Conservation (phyloP, 2,329 filamentous ascomycete genomes). For the Talaromyces rugulosus region DNA sequence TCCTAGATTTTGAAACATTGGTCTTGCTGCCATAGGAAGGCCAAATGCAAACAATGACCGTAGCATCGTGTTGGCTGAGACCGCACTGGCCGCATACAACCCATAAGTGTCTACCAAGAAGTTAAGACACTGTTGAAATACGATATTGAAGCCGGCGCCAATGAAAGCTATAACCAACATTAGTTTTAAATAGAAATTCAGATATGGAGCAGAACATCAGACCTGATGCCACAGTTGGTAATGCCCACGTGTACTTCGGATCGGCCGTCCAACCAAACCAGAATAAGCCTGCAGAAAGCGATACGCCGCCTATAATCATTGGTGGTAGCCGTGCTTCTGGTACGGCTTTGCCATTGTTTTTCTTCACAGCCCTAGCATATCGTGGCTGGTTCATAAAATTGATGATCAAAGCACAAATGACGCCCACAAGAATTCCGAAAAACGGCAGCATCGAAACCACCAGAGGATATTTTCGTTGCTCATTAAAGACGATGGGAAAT, state of each 20-base stretch:
- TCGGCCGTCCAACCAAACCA: conserved; percentile 42
- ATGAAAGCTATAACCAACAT: conserved; percentile 7
- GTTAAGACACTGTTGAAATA: conserved; percentile 36
- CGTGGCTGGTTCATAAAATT: conserved; percentile 40
- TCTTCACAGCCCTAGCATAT: conserved; percentile 31
- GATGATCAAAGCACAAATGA: conserved; percentile 36
- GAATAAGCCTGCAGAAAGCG: conserved; percentile 43
- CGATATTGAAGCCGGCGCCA: conserved; percentile 17
- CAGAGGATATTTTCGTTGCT: conserved; percentile 34
- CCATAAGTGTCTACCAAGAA: conserved; percentile 37
- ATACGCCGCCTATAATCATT: conserved; percentile 41
- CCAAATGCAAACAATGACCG: conserved; percentile 35
- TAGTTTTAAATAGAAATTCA: neutral
- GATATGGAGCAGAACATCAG: neutral
- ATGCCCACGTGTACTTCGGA: conserved; percentile 27
- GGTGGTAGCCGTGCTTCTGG: conserved; percentile 43
- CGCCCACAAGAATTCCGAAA: conserved; percentile 42
- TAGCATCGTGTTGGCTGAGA: conserved; percentile 41
- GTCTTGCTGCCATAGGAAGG: conserved; percentile 27
- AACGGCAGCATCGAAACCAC: conserved; percentile 42
- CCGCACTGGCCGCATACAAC: conserved; percentile 37
- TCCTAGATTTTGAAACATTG: conserved; percentile 30
- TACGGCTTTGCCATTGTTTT: conserved; percentile 27
- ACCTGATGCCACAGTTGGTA: conserved; percentile 28
- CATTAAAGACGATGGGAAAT: conserved; percentile 45